Evolutionary conservation across 2,329 filamentous ascomycete species (phyloP).

Genomic region (Didymella glomerata): DNA sequence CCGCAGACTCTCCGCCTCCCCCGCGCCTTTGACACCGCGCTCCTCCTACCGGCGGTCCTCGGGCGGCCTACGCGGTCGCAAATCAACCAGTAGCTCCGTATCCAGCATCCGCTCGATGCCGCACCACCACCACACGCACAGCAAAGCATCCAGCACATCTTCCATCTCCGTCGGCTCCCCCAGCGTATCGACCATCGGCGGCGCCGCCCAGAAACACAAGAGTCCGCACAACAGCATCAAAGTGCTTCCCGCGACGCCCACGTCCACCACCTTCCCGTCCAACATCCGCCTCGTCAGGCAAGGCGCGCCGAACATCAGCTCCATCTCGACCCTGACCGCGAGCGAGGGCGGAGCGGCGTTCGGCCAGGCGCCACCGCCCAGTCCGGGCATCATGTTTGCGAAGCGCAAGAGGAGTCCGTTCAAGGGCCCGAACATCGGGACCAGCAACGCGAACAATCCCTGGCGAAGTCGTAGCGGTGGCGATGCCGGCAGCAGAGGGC

Average conservation of each 20-base stretch:
- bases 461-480: conserved; percentile 30
- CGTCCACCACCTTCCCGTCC: conserved; percentile 74
- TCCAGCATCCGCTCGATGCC: conserved; percentile 87
- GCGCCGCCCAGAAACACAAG: conserved; percentile 71
- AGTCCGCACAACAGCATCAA: conserved; percentile 87
- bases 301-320: conserved; percentile 49
- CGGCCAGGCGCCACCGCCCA: conserved; percentile 65
- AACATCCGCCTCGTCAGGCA: conserved; percentile 82
- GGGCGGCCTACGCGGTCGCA: conserved; percentile 83
- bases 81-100: conserved; percentile 94
- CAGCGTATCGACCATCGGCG: conserved; percentile 58
- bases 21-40: conserved; percentile 85
- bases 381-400: conserved; percentile 74
- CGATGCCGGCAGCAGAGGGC: conserved; percentile 45
- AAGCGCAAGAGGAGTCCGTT: conserved; percentile 83
- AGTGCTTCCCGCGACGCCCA: conserved; percentile 91
- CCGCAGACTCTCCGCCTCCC: conserved; percentile 79
- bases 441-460: conserved; percentile 50
- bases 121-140: conserved; percentile 82
- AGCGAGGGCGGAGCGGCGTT: conserved; percentile 55
- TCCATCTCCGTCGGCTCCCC: conserved; percentile 70
- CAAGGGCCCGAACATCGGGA: conserved; percentile 73
- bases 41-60: conserved; percentile 86
- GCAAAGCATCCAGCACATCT: conserved; percentile 92
- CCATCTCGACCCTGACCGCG: conserved; percentile 36